Conservation (phyloP, 2,329 filamentous ascomycete genomes). For the Trichoderma sp. region DNA sequence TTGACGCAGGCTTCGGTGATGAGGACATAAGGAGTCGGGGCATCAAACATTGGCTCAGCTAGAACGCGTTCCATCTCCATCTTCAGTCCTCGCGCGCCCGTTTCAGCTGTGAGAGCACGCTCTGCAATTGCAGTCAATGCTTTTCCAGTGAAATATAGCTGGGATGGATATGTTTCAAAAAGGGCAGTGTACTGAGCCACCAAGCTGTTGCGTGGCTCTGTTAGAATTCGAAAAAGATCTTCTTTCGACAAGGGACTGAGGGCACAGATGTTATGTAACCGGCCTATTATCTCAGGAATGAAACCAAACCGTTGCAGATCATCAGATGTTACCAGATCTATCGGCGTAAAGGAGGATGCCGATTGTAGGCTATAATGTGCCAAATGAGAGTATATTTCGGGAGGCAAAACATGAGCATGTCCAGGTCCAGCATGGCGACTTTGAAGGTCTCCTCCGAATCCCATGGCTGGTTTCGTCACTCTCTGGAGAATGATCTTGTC, state of each 20-base stretch:
- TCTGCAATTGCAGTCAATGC: slow-evolving; percentile 81
- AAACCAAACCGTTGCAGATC: slow-evolving; percentile 86
- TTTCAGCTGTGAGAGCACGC: slow-evolving; percentile 60
- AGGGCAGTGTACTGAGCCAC: slow-evolving; percentile 86
- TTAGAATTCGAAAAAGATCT: slow-evolving; percentile 82
- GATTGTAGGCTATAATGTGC: slow-evolving; percentile 52
- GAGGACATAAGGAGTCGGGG: slow-evolving; percentile 73
- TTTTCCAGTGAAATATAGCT: slow-evolving; percentile 78
- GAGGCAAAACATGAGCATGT: slow-evolving; percentile 62
- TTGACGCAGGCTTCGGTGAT: slow-evolving; percentile 70
- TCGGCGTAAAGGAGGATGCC: slow-evolving; percentile 51
- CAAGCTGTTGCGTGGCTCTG: slow-evolving; percentile 86
- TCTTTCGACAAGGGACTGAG: slow-evolving; percentile 70
- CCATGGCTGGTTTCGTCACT: slow-evolving; percentile 83
- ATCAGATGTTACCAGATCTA: slow-evolving; percentile 73
- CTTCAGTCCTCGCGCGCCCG: slow-evolving; percentile 76
- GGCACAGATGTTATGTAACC: slow-evolving; percentile 86
- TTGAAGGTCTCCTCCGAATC: slow-evolving; percentile 84
- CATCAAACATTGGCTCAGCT: slow-evolving; percentile 79
- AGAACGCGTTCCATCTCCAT: slow-evolving; percentile 80
- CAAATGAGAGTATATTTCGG: slow-evolving; percentile 59
- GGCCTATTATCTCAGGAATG: slow-evolving; percentile 94
- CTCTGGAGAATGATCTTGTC: slow-evolving; percentile 85
- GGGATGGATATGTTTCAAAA: slow-evolving; percentile 77
- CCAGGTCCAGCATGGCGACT: slow-evolving; percentile 51